Evolutionary conservation across 176 grass and related monocot genomes (phyloP), one percentile per base, ranked within the genome.

Genomic region (Ampelocalamus luodianensis): DNA sequence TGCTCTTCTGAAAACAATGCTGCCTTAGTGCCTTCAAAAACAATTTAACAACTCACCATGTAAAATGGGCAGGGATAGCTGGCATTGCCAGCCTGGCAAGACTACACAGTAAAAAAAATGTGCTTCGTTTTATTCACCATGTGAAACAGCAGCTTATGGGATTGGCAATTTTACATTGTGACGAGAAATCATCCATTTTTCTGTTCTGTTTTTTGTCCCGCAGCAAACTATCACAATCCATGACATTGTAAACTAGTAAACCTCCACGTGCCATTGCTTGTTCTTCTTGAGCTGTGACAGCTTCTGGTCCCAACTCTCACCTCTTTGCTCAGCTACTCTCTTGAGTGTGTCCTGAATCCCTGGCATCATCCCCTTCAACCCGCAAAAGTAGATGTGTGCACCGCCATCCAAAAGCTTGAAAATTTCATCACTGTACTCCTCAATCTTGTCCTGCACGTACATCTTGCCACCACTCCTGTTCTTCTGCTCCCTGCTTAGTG

Each of bases 321-420:
- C 93, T 84, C 95, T 92, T 79, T 92, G 86, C 87, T 95, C 95
- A 6, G 93, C 91, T 56, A 95, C 93, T 87, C 91, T 94, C 89
- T 89, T 95, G 7, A 95, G 89, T 1, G 93, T 98, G 58, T 89
- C 89, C 83, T 98, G 95, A 48, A 98, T 98, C 51, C 95, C 93
- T 1, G 93, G 95, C 95, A 98, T 98, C 95, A 98, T 98, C 56
- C 93, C 95, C 64, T 98, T 98, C 87, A 98, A 88, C 81, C 89
- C 93, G 29, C 95, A 95, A 11, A 95, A 98, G 85, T 93, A 98
- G 56, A 98, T 98, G 73, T 95, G 93, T 1, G 93, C 91, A 6
- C 95, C 91, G 5, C 72, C 67, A 69, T 95, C 93, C 42, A 98
- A 78, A 55, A 98, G 92, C 85, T 89, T 98, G 69, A 95, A 95